phyloP scores from a whole-genome alignment of 1,139 yeast species.

The Geotrichum macrosporum region DNA sequence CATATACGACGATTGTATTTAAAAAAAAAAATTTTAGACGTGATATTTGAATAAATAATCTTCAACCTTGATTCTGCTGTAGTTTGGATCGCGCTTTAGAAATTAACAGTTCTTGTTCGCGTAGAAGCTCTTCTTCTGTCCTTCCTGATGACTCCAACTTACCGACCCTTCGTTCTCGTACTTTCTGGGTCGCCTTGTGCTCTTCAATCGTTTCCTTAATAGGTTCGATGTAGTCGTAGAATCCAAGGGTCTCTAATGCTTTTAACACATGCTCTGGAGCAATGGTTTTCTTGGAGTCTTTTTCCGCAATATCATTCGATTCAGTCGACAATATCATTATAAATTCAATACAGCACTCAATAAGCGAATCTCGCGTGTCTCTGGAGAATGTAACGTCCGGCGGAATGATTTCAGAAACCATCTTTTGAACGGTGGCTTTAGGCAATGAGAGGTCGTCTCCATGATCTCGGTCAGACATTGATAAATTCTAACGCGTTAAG shows the following conservation, averaged over 20 bases:
- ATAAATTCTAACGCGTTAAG: too few relatives aligned
- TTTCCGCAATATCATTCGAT: slow-evolving; percentile 93
- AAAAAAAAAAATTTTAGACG: neutral
- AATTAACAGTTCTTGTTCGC: slow-evolving; percentile 89
- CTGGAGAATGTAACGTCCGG: slow-evolving; percentile 80
- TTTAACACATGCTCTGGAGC: slow-evolving; percentile 94
- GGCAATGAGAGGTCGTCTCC: slow-evolving; percentile 20
- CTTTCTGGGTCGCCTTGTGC: slow-evolving; percentile 75
- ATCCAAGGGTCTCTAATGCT: slow-evolving; percentile 85
- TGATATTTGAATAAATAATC: neutral
- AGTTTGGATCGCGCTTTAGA: slow-evolving; percentile 71
- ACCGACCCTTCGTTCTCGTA: slow-evolving; percentile 84
- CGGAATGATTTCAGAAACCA: slow-evolving; percentile 84
- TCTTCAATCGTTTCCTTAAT: slow-evolving; percentile 77
- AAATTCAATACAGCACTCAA: slow-evolving; percentile 93
- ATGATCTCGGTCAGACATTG: slow-evolving; percentile 20
- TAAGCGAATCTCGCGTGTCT: slow-evolving; percentile 92
- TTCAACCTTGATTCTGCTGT: slow-evolving; percentile 26
- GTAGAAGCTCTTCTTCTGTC: slow-evolving; percentile 83
- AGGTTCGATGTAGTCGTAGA: slow-evolving; percentile 75
- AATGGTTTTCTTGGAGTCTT: slow-evolving; percentile 92
- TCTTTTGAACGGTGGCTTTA: slow-evolving; percentile 87
- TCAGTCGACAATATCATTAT: slow-evolving; percentile 92
- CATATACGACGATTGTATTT: neutral
- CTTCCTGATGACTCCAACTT: slow-evolving; percentile 91